These are phyloP conservation scores for Saccharomyces hybrid DNA, from an alignment of 1,139 yeast genomes.

Conservation along the genomic window DNA sequence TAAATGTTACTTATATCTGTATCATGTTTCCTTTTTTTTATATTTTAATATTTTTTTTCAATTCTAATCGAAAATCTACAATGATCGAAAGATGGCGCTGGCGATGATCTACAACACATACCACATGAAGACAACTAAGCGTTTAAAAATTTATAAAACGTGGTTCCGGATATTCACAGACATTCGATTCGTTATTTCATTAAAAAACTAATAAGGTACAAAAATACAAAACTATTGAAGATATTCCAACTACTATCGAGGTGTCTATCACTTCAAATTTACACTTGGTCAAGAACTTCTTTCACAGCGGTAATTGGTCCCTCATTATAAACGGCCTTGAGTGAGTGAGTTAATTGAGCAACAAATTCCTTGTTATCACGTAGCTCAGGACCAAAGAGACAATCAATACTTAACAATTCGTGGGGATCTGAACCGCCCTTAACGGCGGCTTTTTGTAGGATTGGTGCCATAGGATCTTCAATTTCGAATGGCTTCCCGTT, in stretches of 20 bases:
- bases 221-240: background rate
- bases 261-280: too few relatives aligned
- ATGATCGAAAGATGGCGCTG: too few relatives aligned
- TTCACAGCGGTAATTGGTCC: constrained; percentile 9
- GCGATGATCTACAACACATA: too few relatives aligned
- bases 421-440: constrained; percentile 11
- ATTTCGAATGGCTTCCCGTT: constrained; percentile 25
- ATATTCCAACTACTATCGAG: too few relatives aligned
- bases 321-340: constrained; percentile 17
- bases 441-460: constrained; percentile 6
- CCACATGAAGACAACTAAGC: too few relatives aligned
- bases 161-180: too few relatives aligned
- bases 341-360: constrained; percentile 9
- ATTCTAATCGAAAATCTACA: too few relatives aligned
- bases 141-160: too few relatives aligned
- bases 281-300: constrained; percentile 19
- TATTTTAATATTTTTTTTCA: too few relatives aligned
- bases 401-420: constrained; percentile 5
- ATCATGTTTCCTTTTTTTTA: too few relatives aligned
- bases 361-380: constrained; percentile 29
- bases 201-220: background rate
- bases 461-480: constrained; percentile 18
- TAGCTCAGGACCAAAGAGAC: constrained; percentile 16
- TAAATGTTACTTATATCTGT: too few relatives aligned
- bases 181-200: too few relatives aligned